Evolutionary conservation across 2,329 filamentous ascomycete genomes (phyloP), one percentile per base, ranked within the genome.

Genomic region (Penicillium sp.): DNA sequence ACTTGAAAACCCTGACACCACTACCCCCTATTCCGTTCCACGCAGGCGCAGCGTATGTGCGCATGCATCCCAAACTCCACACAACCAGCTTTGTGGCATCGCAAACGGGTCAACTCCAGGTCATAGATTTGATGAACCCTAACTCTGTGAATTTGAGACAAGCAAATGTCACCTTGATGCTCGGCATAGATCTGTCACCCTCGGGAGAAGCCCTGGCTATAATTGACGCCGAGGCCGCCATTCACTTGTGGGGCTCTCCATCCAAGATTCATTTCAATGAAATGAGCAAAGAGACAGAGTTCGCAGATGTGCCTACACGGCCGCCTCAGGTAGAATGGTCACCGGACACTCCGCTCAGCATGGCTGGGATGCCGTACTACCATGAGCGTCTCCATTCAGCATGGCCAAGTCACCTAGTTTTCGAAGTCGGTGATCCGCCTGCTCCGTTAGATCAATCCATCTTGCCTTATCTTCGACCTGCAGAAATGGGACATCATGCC

Each of bases 51-150:
- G 93, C 94, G 34, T 96, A 92, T 76, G 92, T 97, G 40, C 87
- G 94, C 54, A 94, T 99, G 89, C 94, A 99, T 71, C 94, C 95
- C 1, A 88, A 92, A 65, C 89, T 99, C 83, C 88, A 92, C 18
- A 97, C 94, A 0, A 97, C 95, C 0, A 93, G 90, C 65, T 92
- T 99, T 56, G 90, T 99, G 46, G 87, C 92, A 27, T 96, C 93
- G 3, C 91, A 95, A 67, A 89, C 86, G 41, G 94, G 95, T 1
- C 92, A 97, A 72, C 89, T 99, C 72, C 93, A 99, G 70, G 88
- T 97, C 13, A 91, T 97, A 47, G 94, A 99, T 72, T 83, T 99
- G 5, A 91, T 95, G 85, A 96, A 96, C 58, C 90, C 91, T 0
- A 92, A 95, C 67, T 88, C 90, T 18, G 91, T 90, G 68, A 92